phyloP scores from a whole-genome alignment of 2,329 filamentous ascomycete species.

The Trichoderma gracile region DNA sequence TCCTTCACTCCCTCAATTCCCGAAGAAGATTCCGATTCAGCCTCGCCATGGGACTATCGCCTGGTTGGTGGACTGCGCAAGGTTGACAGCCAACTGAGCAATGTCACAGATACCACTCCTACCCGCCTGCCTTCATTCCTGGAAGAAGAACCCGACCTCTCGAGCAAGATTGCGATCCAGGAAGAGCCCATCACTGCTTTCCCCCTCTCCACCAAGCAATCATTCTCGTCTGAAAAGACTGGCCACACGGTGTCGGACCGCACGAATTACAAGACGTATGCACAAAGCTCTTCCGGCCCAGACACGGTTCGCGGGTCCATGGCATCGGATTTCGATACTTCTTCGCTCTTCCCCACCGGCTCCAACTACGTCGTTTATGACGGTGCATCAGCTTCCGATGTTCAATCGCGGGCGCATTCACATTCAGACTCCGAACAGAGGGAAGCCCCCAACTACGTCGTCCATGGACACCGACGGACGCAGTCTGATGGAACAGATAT shows the following conservation, averaged over 20 bases:
- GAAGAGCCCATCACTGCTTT: conserved; percentile 13
- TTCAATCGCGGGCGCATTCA: conserved; percentile 41
- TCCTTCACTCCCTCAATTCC: conserved; percentile 26
- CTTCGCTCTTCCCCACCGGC: conserved; percentile 45
- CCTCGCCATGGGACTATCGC: conserved; percentile 55
- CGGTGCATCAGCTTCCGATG: conserved; percentile 49
- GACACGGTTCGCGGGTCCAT: conserved; percentile 14
- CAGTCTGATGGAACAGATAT: conserved; percentile 43
- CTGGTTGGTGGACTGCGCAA: conserved; percentile 58
- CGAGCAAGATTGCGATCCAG: neutral
- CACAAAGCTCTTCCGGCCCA: conserved; percentile 45
- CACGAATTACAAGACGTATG: conserved; percentile 58
- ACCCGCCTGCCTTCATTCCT: conserved; percentile 10
- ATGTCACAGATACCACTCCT: neutral
- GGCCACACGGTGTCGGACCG: conserved; percentile 51
- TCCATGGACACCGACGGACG: conserved; percentile 50
- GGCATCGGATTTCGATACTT: conserved; percentile 42
- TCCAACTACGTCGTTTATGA: conserved; percentile 56
- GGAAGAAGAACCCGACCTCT: conserved; percentile 7
- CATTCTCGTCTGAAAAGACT: conserved; percentile 36
- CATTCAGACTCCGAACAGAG: conserved; percentile 43
- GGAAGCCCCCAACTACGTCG: conserved; percentile 53
- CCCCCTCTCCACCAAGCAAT: conserved; percentile 31
- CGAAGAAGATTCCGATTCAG: conserved; percentile 28
- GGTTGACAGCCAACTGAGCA: conserved; percentile 38